Conservation (phyloP, 2,329 filamentous ascomycete species). For the Colletotrichum musicola region DNA sequence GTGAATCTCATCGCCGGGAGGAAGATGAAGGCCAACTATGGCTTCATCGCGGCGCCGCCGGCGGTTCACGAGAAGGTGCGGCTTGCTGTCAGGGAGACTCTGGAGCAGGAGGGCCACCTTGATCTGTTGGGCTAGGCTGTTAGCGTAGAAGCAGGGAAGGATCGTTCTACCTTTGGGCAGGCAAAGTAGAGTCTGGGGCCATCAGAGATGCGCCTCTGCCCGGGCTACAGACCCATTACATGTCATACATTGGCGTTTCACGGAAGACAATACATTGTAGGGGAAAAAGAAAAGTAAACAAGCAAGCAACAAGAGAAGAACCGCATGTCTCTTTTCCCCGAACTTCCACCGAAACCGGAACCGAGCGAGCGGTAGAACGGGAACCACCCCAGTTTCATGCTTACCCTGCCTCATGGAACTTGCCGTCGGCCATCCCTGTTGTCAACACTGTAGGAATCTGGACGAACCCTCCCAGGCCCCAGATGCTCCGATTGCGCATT, state of each 20-base stretch:
- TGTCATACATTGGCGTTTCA: no score
- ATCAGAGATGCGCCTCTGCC: no score
- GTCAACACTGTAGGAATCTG: not conserved
- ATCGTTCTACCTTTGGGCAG: no score
- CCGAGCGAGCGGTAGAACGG: not conserved
- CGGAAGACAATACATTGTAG: no score
- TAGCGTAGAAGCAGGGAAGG: no score
- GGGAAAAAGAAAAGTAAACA: no score
- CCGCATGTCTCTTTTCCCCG: not conserved
- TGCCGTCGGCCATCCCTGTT: not conserved
- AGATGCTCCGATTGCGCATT: not conserved
- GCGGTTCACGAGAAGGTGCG: constrained; percentile 59
- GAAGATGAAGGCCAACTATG: constrained; percentile 63
- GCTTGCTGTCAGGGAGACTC: constrained; percentile 48
- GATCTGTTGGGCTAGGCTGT: constrained; percentile 44
- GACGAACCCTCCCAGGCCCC: not conserved
- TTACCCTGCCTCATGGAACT: not conserved
- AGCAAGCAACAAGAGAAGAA: no score
- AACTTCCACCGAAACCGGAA: not conserved
- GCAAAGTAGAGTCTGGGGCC: no score
- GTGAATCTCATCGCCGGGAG: constrained; percentile 65
- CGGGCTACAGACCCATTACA: no score
- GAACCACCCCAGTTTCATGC: not conserved
- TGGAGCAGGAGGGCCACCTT: constrained; percentile 49
- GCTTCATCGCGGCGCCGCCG: constrained; percentile 66